phyloP scores from a whole-genome alignment of 345 rosid genomes.

The Melaleuca alternifolia region DNA sequence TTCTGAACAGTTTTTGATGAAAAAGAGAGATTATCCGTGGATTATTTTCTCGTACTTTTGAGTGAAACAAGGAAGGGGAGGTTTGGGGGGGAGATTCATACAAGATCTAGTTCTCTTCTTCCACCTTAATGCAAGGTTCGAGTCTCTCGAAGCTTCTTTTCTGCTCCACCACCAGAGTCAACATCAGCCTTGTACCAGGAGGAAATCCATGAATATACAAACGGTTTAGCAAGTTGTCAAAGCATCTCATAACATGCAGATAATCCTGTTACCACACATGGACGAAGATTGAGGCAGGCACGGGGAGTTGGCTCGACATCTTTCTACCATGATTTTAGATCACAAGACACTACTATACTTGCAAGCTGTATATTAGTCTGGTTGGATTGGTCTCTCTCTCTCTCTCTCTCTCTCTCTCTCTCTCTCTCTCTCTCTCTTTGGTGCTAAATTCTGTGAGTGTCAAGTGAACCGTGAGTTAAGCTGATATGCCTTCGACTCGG shows the following conservation, averaged over 20 bases:
- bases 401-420: not conserved
- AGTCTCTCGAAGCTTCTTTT: not conserved
- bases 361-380: not conserved
- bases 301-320: not conserved
- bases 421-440: not conserved
- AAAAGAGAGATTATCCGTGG: not conserved
- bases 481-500: not conserved
- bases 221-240: not conserved
- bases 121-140: not conserved
- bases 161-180: not conserved
- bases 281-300: not conserved
- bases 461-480: not conserved
- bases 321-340: not conserved
- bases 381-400: too few relatives aligned
- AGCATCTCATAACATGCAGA: not conserved
- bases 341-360: not conserved
- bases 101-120: slow-evolving; percentile 3
- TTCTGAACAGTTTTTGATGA: not conserved
- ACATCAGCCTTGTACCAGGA: not conserved
- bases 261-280: not conserved
- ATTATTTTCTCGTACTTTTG: not conserved
- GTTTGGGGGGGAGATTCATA: slow-evolving; percentile 5
- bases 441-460: not conserved
- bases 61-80: not conserved
- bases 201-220: not conserved